Conservation (phyloP, 345 rosid genomes). For the Aquilaria malaccensis region DNA sequence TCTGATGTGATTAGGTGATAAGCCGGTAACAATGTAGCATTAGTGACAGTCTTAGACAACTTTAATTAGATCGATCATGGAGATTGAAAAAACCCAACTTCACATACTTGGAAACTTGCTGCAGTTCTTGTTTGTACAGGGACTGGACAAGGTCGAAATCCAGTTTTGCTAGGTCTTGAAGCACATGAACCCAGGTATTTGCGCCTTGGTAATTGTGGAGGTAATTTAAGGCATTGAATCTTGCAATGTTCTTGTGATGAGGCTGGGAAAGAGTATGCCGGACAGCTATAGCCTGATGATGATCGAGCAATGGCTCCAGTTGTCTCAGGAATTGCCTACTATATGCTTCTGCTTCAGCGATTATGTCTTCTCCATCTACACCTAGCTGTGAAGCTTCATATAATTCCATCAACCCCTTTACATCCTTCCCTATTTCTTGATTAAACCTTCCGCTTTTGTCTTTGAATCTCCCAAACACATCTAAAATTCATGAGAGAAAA, state of each 20-base stretch:
- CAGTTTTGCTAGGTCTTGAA: slow-evolving; percentile 27
- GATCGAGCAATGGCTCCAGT: neutral
- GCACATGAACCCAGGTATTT: slow-evolving; percentile 23
- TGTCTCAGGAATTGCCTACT: slow-evolving; percentile 19
- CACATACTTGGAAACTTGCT: slow-evolving; percentile 20
- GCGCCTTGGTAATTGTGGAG: neutral
- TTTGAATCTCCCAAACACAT: slow-evolving; percentile 22
- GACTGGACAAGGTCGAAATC: slow-evolving; percentile 28
- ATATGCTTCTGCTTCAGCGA: slow-evolving; percentile 26
- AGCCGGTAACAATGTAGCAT: too few relatives aligned
- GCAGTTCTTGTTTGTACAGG: slow-evolving; percentile 27
- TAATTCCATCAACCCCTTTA: slow-evolving; percentile 30
- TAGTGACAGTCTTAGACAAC: too few relatives aligned
- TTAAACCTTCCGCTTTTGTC: slow-evolving; percentile 22
- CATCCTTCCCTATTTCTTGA: slow-evolving; percentile 10
- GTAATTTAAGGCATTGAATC: slow-evolving; percentile 22
- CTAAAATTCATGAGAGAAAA: slow-evolving; percentile 10
- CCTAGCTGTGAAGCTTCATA: slow-evolving; percentile 52
- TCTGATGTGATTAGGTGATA: slow-evolving; percentile 14
- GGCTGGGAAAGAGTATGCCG: slow-evolving; percentile 23
- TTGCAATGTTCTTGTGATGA: slow-evolving; percentile 33
- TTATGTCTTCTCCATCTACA: slow-evolving; percentile 38
- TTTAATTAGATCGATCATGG: too few relatives aligned
- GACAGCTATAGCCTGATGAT: slow-evolving; percentile 15
- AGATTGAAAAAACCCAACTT: too few relatives aligned